Evolutionary conservation across 352 stramenopile species (phyloP).

Genomic region (Thalassiosira sp.): DNA sequence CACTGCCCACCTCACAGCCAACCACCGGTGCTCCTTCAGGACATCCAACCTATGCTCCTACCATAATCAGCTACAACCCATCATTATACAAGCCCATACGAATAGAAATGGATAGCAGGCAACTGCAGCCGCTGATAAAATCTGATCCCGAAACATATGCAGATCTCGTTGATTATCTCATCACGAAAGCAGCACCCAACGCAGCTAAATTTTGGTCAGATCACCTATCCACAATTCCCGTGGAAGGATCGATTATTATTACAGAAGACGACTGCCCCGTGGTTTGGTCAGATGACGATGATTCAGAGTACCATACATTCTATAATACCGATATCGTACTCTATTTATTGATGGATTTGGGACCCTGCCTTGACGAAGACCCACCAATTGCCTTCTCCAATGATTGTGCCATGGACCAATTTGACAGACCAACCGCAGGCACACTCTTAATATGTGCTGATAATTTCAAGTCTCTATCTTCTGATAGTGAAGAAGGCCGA

Average conservation of each 20-base stretch:
- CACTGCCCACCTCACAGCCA: background rate
- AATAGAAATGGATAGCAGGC: slow-evolving; percentile 14
- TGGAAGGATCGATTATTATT: background rate
- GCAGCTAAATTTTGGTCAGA: slow-evolving; percentile 23
- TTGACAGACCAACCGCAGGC: slow-evolving; percentile 26
- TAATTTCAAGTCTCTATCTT: slow-evolving; percentile 17
- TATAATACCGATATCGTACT: slow-evolving; percentile 20
- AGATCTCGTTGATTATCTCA: slow-evolving; percentile 11
- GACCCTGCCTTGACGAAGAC: slow-evolving; percentile 17
- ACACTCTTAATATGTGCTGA: slow-evolving; percentile 23
- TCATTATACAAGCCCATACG: slow-evolving; percentile 12
- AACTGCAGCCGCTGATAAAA: slow-evolving; percentile 4
- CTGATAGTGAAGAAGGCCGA: slow-evolving; percentile 1
- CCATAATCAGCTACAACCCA: slow-evolving; percentile 3
- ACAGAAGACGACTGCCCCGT: slow-evolving; percentile 18
- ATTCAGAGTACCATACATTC: slow-evolving; percentile 1
- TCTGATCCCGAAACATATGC: too few relatives aligned
- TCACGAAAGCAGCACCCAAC: slow-evolving; percentile 2
- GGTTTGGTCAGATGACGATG: slow-evolving; percentile 9
- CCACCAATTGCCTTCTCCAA: slow-evolving; percentile 36
- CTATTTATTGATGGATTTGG: slow-evolving; percentile 32
- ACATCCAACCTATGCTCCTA: background rate
- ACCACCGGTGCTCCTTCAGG: background rate
- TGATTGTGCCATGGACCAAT: slow-evolving; percentile 39
- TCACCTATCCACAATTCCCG: slow-evolving; percentile 30